A percentile compares a stretch with the other conserved stretches of the same genome.
Evolutionary conservation across 768 basidiomycete genomes (phyloP).

Genomic region (Russula olivacea): DNA sequence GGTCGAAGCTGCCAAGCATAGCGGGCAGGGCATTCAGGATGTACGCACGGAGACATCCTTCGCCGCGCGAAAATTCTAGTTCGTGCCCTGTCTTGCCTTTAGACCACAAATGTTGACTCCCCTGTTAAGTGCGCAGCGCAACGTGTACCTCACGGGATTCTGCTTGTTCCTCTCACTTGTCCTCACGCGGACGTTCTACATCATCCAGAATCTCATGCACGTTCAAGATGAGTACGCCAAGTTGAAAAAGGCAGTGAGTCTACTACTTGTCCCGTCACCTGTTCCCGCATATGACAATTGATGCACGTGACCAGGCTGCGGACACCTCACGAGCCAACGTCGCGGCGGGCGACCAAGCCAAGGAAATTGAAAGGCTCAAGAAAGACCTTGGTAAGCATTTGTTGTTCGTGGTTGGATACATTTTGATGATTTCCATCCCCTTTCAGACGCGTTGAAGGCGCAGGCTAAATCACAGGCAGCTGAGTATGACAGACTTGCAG

Average conservation of each 20-base stretch:
- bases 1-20: conserved; percentile 56
- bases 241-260: conserved; percentile 54
- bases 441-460: conserved; percentile 69
- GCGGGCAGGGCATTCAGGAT: conserved; percentile 47
- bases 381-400: conserved; percentile 42
- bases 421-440: background rate
- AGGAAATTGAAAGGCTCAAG: conserved; percentile 64
- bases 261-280: background rate
- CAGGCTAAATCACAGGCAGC: conserved; percentile 72
- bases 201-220: conserved; percentile 86
- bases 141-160: conserved; percentile 89
- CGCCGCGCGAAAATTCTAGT: conserved; percentile 94
- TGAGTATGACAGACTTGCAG: conserved; percentile 80
- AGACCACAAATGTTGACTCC: background rate
- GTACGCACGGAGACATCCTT: conserved; percentile 80
- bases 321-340: conserved; percentile 31
- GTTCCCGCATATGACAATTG: background rate
- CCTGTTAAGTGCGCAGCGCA: conserved; percentile 68
- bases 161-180: conserved; percentile 94
- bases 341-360: conserved; percentile 38
- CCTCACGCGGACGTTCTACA: conserved; percentile 87
- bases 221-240: conserved; percentile 83
- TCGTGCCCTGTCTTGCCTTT: conserved; percentile 29
- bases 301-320: conserved; percentile 31
- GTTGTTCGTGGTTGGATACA: background rate